Evolutionary conservation across 352 stramenopile genomes (phyloP).

Genomic region (Phytophthora pini): DNA sequence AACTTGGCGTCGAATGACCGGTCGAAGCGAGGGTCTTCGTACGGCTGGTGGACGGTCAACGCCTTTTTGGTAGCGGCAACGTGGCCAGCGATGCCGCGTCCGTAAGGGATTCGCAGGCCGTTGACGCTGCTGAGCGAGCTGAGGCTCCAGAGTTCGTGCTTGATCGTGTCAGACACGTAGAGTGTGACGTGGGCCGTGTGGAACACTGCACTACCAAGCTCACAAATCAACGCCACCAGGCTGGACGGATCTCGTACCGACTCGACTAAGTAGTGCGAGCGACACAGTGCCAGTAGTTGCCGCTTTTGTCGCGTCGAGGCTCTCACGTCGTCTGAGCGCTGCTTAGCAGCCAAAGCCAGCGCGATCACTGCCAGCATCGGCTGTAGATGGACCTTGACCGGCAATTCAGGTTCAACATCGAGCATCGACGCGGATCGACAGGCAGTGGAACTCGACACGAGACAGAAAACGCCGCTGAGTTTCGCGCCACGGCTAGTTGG

Average conservation of each 20-base stretch:
- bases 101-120: slow-evolving; percentile 76
- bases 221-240: slow-evolving; percentile 77
- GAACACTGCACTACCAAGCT: slow-evolving; percentile 72
- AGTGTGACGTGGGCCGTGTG: slow-evolving; percentile 73
- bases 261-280: slow-evolving; percentile 69
- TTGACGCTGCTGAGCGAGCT: slow-evolving; percentile 76
- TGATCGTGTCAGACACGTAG: slow-evolving; percentile 80
- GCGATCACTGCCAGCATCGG: slow-evolving; percentile 59
- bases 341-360: slow-evolving; percentile 53
- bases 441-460: slow-evolving; percentile 26
- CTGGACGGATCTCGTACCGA: slow-evolving; percentile 74
- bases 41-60: slow-evolving; percentile 71
- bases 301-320: slow-evolving; percentile 70
- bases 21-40: slow-evolving; percentile 84
- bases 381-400: slow-evolving; percentile 40
- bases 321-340: slow-evolving; percentile 65
- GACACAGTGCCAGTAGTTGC: slow-evolving; percentile 71
- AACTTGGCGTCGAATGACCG: slow-evolving; percentile 82
- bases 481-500: slow-evolving; percentile 43
- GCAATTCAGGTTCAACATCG: slow-evolving; percentile 15
- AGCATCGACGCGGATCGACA: slow-evolving; percentile 28
- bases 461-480: slow-evolving; percentile 53
- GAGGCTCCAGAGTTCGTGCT: slow-evolving; percentile 77
- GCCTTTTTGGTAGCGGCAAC: slow-evolving; percentile 65
- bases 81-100: slow-evolving; percentile 76